Conservation (phyloP, 495 filamentous ascomycete species). For the Aspergillus taichungensis region DNA sequence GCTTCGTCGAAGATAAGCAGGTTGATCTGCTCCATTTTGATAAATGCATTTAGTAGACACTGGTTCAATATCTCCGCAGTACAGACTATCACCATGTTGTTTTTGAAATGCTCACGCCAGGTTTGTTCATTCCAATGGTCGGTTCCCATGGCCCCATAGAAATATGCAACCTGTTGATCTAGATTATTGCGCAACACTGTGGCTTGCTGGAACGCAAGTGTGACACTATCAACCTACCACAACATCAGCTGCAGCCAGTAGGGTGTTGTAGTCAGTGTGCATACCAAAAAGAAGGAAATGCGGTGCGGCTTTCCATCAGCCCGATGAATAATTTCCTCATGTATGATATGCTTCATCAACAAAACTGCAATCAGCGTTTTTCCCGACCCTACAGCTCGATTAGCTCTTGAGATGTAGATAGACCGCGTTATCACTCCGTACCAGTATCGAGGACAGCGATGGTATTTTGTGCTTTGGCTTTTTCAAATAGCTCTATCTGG, state of each 20-base stretch:
- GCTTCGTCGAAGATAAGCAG: slow-evolving; percentile 94
- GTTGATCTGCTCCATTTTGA: slow-evolving; percentile 79
- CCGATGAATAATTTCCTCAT: slow-evolving; percentile 69
- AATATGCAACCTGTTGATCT: slow-evolving; percentile 66
- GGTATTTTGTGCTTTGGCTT: slow-evolving; percentile 76
- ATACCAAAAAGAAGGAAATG: slow-evolving; percentile 77
- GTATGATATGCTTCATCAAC: slow-evolving; percentile 67
- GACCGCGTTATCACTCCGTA: slow-evolving; percentile 14
- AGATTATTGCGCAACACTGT: slow-evolving; percentile 78
- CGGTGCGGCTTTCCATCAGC: slow-evolving; percentile 48
- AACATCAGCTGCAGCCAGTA: background rate
- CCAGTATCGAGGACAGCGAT: slow-evolving; percentile 96
- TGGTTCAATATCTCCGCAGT: slow-evolving; percentile 80
- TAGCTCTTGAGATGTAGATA: background rate
- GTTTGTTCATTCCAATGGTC: slow-evolving; percentile 57
- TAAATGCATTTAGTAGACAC: slow-evolving; percentile 70
- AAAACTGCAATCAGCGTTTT: slow-evolving; percentile 94
- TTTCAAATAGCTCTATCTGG: slow-evolving; percentile 86
- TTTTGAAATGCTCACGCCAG: slow-evolving; percentile 59
- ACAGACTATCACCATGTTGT: slow-evolving; percentile 86
- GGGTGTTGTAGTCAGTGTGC: background rate
- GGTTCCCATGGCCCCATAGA: slow-evolving; percentile 65
- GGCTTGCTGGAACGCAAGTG: slow-evolving; percentile 84
- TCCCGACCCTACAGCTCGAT: slow-evolving; percentile 58
- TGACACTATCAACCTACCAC: slow-evolving; percentile 70